Conservation (phyloP, 768 basidiomycete genomes). For the Guyanaporus albipodus region DNA sequence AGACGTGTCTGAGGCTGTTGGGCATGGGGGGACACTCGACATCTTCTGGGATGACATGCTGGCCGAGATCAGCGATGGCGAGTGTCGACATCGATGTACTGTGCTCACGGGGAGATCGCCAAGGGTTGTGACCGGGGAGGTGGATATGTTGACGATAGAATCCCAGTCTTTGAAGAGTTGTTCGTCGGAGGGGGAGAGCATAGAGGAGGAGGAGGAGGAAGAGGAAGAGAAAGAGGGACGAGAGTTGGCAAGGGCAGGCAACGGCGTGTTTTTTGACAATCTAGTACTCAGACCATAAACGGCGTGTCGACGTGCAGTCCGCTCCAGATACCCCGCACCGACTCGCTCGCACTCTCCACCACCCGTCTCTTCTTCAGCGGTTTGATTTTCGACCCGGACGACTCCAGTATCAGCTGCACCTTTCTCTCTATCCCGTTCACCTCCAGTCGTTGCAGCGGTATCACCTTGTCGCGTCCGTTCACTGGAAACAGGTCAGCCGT, state of each 20-base stretch:
- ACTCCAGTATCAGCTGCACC: conserved; percentile 77
- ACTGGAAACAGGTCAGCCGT: conserved; percentile 42
- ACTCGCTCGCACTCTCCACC: conserved; percentile 76
- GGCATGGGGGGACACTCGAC: conserved; percentile 30
- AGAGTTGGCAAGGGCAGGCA: conserved; percentile 27
- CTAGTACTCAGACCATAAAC: conserved; percentile 41
- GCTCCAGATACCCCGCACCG: conserved; percentile 86
- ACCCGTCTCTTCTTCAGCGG: conserved; percentile 60
- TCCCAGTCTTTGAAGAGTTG: conserved; percentile 17
- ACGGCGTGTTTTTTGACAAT: conserved; percentile 32
- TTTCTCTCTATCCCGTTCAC: conserved; percentile 73
- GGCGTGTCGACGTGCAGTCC: conserved; percentile 79
- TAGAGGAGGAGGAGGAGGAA: conserved; percentile 1
- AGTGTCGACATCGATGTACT: conserved; percentile 15
- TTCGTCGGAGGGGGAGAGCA: conserved; percentile 4
- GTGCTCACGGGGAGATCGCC: conserved; percentile 28
- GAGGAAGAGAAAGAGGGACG: background rate
- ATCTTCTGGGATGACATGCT: conserved; percentile 29
- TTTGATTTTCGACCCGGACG: conserved; percentile 83
- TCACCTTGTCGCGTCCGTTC: conserved; percentile 85
- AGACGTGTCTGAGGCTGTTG: conserved; percentile 25
- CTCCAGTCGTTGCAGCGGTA: conserved; percentile 72
- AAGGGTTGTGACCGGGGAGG: conserved; percentile 10
- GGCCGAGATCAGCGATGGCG: conserved; percentile 20
- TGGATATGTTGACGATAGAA: conserved; percentile 28